A percentile compares a stretch with the other conserved stretches of the same genome.
Evolutionary conservation across 345 rosid genomes (phyloP).

Genomic region (Rhodamnia rubescens): DNA sequence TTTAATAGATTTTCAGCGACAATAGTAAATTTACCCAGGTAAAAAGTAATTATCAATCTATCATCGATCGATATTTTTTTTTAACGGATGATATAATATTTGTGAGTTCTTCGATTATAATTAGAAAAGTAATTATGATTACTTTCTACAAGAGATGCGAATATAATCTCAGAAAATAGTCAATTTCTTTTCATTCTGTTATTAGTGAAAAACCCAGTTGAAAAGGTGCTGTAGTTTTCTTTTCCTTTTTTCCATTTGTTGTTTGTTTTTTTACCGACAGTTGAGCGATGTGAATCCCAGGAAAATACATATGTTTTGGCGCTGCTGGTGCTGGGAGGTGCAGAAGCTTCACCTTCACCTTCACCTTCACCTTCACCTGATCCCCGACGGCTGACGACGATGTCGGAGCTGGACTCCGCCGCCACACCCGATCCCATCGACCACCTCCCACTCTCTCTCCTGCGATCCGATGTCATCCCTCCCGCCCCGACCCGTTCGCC

Average conservation of each 20-base stretch:
- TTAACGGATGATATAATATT: background rate
- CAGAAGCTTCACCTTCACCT: background rate
- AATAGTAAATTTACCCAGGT: background rate
- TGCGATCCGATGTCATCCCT: constrained; percentile 55
- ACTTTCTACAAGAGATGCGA: background rate
- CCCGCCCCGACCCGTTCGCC: constrained; percentile 57
- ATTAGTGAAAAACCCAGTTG: background rate
- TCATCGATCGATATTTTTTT: background rate
- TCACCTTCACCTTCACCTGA: background rate
- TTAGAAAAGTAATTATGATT: no score
- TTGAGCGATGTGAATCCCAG: background rate
- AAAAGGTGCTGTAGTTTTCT: background rate
- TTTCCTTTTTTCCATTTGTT: no score
- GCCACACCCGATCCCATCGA: constrained; percentile 24
- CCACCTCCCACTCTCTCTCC: constrained; percentile 47
- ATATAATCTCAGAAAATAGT: background rate
- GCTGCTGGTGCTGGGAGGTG: background rate
- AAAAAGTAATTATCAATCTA: background rate
- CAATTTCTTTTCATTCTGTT: background rate
- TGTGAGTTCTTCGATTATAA: background rate
- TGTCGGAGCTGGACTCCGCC: constrained; percentile 6
- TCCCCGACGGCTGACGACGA: constrained; percentile 1
- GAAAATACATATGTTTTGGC: background rate
- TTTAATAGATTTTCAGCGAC: background rate
- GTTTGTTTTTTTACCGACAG: background rate